Evolutionary conservation across 768 basidiomycete species (phyloP).

Genomic region (Boletus tomentosulus): DNA sequence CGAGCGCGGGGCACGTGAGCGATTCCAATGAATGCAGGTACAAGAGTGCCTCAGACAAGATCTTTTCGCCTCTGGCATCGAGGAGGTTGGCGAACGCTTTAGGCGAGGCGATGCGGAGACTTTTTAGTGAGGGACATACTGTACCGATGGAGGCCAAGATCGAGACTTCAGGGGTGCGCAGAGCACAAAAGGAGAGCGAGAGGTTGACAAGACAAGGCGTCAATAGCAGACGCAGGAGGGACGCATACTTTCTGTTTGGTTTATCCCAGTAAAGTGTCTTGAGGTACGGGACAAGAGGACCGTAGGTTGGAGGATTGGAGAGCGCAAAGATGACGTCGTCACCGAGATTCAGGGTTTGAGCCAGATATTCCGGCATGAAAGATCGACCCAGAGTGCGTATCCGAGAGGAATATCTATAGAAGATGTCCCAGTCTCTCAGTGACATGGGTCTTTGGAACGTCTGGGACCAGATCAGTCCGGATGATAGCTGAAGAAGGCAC

Average conservation of each 20-base stretch:
- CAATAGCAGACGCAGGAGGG: slow-evolving; percentile 18
- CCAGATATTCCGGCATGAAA: background rate
- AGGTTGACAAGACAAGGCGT: slow-evolving; percentile 20
- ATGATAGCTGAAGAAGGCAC: background rate
- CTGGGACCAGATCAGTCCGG: slow-evolving; percentile 15
- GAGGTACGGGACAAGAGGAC: slow-evolving; percentile 21
- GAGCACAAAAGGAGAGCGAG: slow-evolving; percentile 2
- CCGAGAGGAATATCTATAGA: slow-evolving; percentile 25
- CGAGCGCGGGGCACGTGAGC: slow-evolving; percentile 17
- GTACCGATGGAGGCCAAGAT: slow-evolving; percentile 19
- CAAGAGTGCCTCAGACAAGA: slow-evolving; percentile 22
- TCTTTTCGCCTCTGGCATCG: slow-evolving; percentile 12
- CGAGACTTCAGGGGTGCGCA: slow-evolving; percentile 17
- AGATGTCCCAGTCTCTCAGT: slow-evolving; percentile 25
- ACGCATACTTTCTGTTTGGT: slow-evolving; percentile 10
- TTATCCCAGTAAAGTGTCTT: slow-evolving; percentile 19
- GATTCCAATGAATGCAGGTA: slow-evolving; percentile 13
- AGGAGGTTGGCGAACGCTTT: background rate
- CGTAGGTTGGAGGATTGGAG: slow-evolving; percentile 18
- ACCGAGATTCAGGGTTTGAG: slow-evolving; percentile 4
- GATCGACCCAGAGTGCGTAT: slow-evolving; percentile 12
- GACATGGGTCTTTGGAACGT: slow-evolving; percentile 23
- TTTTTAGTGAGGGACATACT: slow-evolving; percentile 18
- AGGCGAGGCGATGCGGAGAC: slow-evolving; percentile 3
- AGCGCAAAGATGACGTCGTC: slow-evolving; percentile 24